These are phyloP conservation scores for Penicillium waksmanii DNA, from an alignment of 495 filamentous ascomycete genomes.

Conservation along the genomic window DNA sequence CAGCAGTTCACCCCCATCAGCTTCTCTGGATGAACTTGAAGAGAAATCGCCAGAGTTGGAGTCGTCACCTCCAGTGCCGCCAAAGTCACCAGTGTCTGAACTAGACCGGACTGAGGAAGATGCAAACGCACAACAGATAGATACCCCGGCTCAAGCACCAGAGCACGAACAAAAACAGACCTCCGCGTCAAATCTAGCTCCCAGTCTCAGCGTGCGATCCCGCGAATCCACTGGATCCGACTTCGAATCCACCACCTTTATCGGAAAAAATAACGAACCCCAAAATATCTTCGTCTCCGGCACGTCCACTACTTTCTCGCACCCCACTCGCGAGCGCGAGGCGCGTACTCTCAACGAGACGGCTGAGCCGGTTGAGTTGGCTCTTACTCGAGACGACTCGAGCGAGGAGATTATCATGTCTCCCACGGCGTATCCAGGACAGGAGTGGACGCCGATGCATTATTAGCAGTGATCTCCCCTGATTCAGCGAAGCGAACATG, in stretches of 20 bases:
- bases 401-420: conserved; percentile 68
- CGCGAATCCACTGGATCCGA: background rate
- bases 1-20: background rate
- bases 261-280: background rate
- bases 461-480: conserved; percentile 15
- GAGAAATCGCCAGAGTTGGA: conserved; percentile 1
- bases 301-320: conserved; percentile 15
- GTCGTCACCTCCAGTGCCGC: background rate
- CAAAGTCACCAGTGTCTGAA: background rate
- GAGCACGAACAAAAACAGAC: background rate
- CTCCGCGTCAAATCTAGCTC: background rate
- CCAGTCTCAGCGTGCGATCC: background rate
- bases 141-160: background rate
- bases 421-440: conserved; percentile 78
- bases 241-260: conserved; percentile 2
- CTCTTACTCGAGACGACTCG: conserved; percentile 52
- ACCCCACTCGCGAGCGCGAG: conserved; percentile 30
- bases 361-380: conserved; percentile 40
- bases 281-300: conserved; percentile 17
- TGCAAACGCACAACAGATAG: too few species aligned
- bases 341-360: conserved; percentile 28
- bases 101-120: background rate
- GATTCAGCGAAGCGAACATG: background rate
- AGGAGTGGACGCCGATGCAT: conserved; percentile 73
- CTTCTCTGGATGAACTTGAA: conserved; percentile 1